Percentiles rank a stretch among this genome's conserved stretches.
These are phyloP conservation scores for Lentinula boryana DNA, from an alignment of 768 basidiomycete genomes.

Conservation along the genomic window DNA sequence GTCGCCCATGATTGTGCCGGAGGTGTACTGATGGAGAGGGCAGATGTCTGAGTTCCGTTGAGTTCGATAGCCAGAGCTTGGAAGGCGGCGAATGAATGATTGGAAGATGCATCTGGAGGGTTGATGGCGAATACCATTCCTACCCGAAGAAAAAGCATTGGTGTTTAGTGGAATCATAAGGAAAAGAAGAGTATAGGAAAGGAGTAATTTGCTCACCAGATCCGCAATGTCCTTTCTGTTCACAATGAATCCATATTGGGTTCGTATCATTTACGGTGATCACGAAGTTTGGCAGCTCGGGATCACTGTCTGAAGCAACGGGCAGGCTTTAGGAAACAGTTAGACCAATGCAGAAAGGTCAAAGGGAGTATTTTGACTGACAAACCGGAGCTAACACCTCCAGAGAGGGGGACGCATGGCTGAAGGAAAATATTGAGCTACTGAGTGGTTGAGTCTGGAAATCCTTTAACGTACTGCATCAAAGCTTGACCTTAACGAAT, in stretches of 20 bases:
- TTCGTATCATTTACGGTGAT: conserved; percentile 34
- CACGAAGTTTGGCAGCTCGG: conserved; percentile 30
- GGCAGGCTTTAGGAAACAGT: conserved; percentile 22
- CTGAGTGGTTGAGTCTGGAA: neutral
- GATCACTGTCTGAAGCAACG: conserved; percentile 29
- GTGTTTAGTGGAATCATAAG: neutral
- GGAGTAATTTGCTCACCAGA: conserved; percentile 16
- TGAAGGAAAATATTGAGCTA: neutral
- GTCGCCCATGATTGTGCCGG: conserved; percentile 27
- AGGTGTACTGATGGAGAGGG: conserved; percentile 15
- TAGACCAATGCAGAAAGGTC: neutral
- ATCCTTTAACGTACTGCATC: conserved; percentile 25
- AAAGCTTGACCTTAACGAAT: conserved; percentile 26
- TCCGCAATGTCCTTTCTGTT: conserved; percentile 47
- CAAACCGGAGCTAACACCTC: conserved; percentile 31
- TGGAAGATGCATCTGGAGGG: conserved; percentile 31
- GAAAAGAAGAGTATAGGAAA: neutral
- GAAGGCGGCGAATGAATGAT: conserved; percentile 44
- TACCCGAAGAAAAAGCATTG: neutral
- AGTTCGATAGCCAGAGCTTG: conserved; percentile 37
- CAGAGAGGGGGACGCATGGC: conserved; percentile 21
- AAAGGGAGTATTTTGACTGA: conserved; percentile 14
- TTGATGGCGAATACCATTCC: conserved; percentile 71
- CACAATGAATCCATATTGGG: conserved; percentile 56
- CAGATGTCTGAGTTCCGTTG: conserved; percentile 20